A percentile compares a stretch with the other conserved stretches of the same genome.
These are phyloP conservation scores for Rhynchospora breviuscula DNA, from an alignment of 176 grass and related monocot species.

Conservation along the genomic window DNA sequence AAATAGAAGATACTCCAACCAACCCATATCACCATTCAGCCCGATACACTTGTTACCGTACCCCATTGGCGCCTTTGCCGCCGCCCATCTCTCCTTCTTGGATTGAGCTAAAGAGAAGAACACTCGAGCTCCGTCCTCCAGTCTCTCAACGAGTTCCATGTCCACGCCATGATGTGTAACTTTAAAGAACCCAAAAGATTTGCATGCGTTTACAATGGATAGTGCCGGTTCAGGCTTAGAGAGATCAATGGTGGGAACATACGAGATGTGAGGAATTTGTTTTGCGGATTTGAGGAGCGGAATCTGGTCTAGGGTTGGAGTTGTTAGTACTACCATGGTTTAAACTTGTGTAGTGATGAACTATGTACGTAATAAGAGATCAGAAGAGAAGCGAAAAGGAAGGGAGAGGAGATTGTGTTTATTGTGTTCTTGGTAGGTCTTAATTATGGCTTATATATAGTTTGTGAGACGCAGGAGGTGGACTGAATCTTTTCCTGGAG, in stretches of 20 bases:
- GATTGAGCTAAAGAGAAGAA: slow-evolving; percentile 55
- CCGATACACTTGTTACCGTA: slow-evolving; percentile 71
- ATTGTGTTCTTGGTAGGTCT: neutral
- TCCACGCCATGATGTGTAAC: slow-evolving; percentile 45
- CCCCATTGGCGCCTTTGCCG: slow-evolving; percentile 37
- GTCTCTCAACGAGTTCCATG: slow-evolving; percentile 9
- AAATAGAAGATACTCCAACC: slow-evolving; percentile 90
- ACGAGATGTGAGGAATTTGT: neutral
- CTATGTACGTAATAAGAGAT: neutral
- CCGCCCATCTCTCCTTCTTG: slow-evolving; percentile 48
- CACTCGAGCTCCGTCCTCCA: slow-evolving; percentile 45
- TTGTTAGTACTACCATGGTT: slow-evolving; percentile 57
- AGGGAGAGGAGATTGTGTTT: neutral
- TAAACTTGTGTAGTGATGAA: neutral
- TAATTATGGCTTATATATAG: neutral
- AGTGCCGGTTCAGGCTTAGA: slow-evolving; percentile 4
- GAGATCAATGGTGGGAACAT: slow-evolving; percentile 48
- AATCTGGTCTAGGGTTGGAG: slow-evolving; percentile 47
- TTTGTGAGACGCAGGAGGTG: neutral
- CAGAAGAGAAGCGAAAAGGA: neutral
- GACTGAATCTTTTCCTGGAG: neutral
- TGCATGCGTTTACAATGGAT: slow-evolving; percentile 47
- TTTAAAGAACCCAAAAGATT: slow-evolving; percentile 59
- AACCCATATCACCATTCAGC: slow-evolving; percentile 63
- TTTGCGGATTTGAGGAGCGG: slow-evolving; percentile 34